Base-by-base conservation (phyloP, 352 stramenopile species). In the Phytophthora colocasiae region DNA sequence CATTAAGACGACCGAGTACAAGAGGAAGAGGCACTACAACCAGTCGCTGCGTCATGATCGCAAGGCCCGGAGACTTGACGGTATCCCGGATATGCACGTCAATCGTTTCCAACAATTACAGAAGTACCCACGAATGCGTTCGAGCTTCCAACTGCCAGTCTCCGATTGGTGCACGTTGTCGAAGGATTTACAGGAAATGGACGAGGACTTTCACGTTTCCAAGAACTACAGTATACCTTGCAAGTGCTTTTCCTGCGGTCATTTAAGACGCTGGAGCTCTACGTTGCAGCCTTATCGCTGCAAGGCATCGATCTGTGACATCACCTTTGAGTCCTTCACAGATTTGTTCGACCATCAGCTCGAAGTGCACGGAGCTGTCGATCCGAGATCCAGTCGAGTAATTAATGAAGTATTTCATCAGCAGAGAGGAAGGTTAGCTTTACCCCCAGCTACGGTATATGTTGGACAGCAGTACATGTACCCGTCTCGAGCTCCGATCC, bases 261-360 rank as follows among this genome's bases (percentile, higher is more conserved):
- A 70, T 54, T 26, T 71, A 17, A 26, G 58, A 3, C 40, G 46
- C 24, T 67, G 58, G 48, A 61, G 58, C 50, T 70, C 58, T 19
- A 45, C 52, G 2, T 9, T 58, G 32, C 46, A 62, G 27, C 27
- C 54, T 10, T 77, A 68, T 36, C 45, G n/a, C 7, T 77, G 67
- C n/a, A 55, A 29, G 3, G 39, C 58, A 4, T 45, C 11, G 11
- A 55, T 41, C 9, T 88, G 81, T 43, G 34, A 39, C 41, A 53
- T 66, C 19, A 27, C 41, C 12, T 91, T 87, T 27, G 27, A 63
- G 6, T 71, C 81, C 12, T 68, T 85, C 26, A 65, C 73, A 5
- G 66, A 66, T 11, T 66, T 90, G 50, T 66, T 84, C 41, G 80
- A 91, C 55, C 85, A 93, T 63, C 85, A 93, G 48, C 40, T 87